A percentile compares a stretch with the other conserved stretches of the same genome.
phyloP scores from a whole-genome alignment of 257 asterid species.

The Eucommia ulmoides region DNA sequence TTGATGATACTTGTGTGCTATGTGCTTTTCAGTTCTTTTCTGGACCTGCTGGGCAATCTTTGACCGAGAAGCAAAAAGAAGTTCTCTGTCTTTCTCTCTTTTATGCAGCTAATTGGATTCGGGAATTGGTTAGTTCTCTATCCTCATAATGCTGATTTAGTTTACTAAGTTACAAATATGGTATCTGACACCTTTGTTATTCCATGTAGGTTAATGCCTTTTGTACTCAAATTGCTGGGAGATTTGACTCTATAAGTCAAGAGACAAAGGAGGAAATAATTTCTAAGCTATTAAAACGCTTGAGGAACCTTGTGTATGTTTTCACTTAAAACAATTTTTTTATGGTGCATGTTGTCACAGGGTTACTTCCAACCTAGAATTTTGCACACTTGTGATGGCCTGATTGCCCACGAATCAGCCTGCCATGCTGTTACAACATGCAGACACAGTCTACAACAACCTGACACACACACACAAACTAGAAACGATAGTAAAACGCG shows the following conservation, averaged over 20 bases:
- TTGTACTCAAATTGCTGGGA: constrained; percentile 54
- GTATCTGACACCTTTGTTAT: constrained; percentile 14
- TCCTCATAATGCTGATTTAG: not conserved
- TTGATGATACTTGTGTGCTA: too few relatives aligned
- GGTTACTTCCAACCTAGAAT: too few relatives aligned
- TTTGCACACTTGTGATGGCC: too few relatives aligned
- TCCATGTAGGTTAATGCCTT: constrained; percentile 58
- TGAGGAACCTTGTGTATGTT: constrained; percentile 79
- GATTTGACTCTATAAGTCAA: constrained; percentile 45
- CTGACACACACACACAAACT: too few relatives aligned
- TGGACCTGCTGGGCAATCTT: constrained; percentile 39
- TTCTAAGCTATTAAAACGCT: constrained; percentile 56
- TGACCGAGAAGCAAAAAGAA: constrained; percentile 60
- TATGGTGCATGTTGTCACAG: too few relatives aligned
- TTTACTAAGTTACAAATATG: not conserved
- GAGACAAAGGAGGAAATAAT: constrained; percentile 51
- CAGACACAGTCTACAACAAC: too few relatives aligned
- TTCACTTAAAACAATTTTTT: too few relatives aligned
- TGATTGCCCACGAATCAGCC: too few relatives aligned
- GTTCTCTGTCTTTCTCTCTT: constrained; percentile 51
- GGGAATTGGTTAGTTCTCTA: constrained; percentile 55
- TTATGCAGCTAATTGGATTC: constrained; percentile 81
- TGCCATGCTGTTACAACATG: too few relatives aligned
- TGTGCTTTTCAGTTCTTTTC: constrained; percentile 42
- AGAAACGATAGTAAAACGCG: too few relatives aligned